Base-by-base conservation (phyloP, 805 yeast species). In the Ogataea pilisensis region DNA sequence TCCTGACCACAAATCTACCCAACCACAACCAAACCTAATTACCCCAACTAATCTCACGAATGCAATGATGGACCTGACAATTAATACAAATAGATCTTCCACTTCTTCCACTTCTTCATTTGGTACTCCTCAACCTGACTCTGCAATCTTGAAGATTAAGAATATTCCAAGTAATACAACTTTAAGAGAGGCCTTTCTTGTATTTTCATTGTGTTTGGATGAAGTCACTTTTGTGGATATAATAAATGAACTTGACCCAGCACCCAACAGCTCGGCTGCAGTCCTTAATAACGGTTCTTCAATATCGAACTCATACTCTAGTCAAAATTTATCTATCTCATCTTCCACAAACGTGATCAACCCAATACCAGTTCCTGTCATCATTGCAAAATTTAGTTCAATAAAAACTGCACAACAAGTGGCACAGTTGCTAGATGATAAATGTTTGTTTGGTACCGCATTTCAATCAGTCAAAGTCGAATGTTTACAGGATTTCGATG, bases 131-230 rank as follows among this genome's bases (percentile, higher is more conserved):
- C 48, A 41, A 22, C 46, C 36, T 13, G 25, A 34, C 18, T 32
- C 48, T 3, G 50, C 47, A 5, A 42, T 56, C 20, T 45, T 79
- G 34, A 69, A 65, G 45, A 55, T 84, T 37, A 66, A 68, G 49
- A 82, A 81, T 53, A 55, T 82, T 11, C 93, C 95, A 8, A 50
- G 62, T 4, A 88, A 85, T 61, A 65, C 84, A 22, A 60, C 85
- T 2, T 49, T 70, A 27, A 73, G 93, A 58, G 95, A 85, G 58
- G 80, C 85, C 2, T 68, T 74, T 36, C 68, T 82, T 13, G 70
- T 85, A 7, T 85, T 85, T 57, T 74, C 91, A 5, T 63, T 85
- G 40, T 85, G 86, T n/a, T 63, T 69, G 46, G 87, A 82, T 50
- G 82, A 81, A 35, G 48, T 72, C 27, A 34, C 59, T 53, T 51